Percentiles rank a stretch among this genome's conserved stretches.
phyloP scores from a whole-genome alignment of 2,329 filamentous ascomycete genomes.

The Fusarium sp. region DNA sequence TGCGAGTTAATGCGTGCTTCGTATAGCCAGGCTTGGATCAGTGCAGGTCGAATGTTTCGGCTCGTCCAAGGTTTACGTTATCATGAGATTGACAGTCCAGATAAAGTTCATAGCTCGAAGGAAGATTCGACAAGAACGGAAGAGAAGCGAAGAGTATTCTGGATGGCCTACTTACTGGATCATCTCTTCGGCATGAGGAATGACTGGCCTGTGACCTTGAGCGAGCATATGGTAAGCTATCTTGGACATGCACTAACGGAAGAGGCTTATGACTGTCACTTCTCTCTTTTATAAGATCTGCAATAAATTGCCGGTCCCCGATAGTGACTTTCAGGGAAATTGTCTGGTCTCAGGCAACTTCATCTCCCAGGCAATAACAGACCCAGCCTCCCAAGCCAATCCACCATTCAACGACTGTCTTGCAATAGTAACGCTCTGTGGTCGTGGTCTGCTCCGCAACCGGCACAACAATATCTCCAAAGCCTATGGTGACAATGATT shows the following conservation, averaged over 20 bases:
- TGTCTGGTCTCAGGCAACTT: not conserved
- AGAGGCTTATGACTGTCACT: not conserved
- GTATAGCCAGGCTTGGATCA: not conserved
- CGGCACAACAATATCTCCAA: not conserved
- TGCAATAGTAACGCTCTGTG: not conserved
- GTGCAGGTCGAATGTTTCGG: not conserved
- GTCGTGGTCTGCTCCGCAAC: not conserved
- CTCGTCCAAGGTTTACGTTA: not conserved
- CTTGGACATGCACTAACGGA: not conserved
- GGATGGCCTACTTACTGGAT: not conserved
- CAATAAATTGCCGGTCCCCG: not conserved
- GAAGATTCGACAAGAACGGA: not conserved
- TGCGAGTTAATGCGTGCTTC: not conserved
- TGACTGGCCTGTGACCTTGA: not conserved
- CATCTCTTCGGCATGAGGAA: not conserved
- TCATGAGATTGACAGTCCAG: not conserved
- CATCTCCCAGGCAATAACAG: not conserved
- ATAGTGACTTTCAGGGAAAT: not conserved
- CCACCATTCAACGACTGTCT: not conserved
- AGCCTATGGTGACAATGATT: not conserved
- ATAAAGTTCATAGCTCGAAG: not conserved
- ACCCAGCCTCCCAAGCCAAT: not conserved
- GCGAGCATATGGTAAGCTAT: not conserved
- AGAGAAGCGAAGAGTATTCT: not conserved
- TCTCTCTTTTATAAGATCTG: not conserved